These are phyloP conservation scores for Uncinocarpus reesii DNA, from an alignment of 2,329 filamentous ascomycete species.

Conservation along the genomic window DNA sequence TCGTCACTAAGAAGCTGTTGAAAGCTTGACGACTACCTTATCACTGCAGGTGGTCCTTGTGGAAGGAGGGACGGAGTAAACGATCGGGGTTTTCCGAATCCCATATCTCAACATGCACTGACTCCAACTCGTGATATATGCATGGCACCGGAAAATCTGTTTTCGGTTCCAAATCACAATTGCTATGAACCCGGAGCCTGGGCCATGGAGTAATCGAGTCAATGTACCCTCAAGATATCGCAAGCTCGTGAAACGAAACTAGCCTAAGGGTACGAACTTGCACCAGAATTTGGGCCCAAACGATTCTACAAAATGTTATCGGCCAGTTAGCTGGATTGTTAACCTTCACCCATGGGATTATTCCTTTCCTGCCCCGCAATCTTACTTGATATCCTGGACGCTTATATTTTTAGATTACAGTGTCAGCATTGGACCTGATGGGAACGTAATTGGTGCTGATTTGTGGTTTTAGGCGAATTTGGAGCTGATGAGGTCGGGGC, in stretches of 20 bases:
- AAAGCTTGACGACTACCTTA: conserved; percentile 5
- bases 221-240: too few species aligned
- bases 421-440: not conserved
- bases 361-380: not conserved
- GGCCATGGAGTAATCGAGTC: too few species aligned
- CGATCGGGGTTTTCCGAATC: not conserved
- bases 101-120: not conserved
- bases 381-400: not conserved
- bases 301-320: too few species aligned
- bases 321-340: too few species aligned
- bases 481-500: not conserved
- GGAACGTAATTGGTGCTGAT: not conserved
- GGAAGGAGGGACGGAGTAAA: not conserved
- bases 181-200: not conserved
- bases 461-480: conserved; percentile 11
- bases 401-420: not conserved
- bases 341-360: too few species aligned
- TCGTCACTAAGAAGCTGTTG: not conserved
- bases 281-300: too few species aligned
- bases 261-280: too few species aligned
- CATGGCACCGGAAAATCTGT: not conserved
- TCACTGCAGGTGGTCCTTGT: too few species aligned
- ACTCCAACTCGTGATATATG: not conserved
- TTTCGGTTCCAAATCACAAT: not conserved
- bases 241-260: too few species aligned